phyloP scores from a whole-genome alignment of 495 filamentous ascomycete genomes.

The Lasiosphaeriaceae sp. region DNA sequence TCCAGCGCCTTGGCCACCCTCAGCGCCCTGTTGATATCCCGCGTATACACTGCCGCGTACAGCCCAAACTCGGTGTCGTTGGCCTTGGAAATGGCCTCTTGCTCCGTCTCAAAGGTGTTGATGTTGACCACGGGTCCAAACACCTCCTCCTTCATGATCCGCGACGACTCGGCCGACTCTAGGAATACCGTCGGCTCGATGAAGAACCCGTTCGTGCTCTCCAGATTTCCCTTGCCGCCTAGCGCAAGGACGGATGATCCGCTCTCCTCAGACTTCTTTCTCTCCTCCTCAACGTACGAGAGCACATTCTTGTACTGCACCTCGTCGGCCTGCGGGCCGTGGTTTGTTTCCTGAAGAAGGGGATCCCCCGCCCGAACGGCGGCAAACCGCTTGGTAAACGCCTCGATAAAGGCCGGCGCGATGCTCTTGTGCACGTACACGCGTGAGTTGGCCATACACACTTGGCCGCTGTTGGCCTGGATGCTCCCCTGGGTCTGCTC shows the following conservation, averaged over 20 bases:
- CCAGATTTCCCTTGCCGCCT: constrained; percentile 24
- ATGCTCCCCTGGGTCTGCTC: constrained; percentile 67
- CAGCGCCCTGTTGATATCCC: constrained; percentile 64
- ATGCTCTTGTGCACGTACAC: constrained; percentile 64
- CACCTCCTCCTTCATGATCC: constrained; percentile 50
- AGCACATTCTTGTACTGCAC: constrained; percentile 34
- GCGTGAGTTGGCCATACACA: constrained; percentile 74
- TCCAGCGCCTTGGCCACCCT: constrained; percentile 62
- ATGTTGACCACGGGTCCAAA: constrained; percentile 72
- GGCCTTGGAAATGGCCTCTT: constrained; percentile 62
- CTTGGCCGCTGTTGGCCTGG: constrained; percentile 70
- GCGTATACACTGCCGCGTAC: constrained; percentile 71
- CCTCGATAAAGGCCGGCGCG: constrained; percentile 55
- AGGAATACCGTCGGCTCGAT: constrained; percentile 70
- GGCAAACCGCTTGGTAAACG: constrained; percentile 54
- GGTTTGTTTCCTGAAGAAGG: constrained; percentile 58
- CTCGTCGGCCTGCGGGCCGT: constrained; percentile 54
- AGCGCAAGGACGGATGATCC: constrained; percentile 27
- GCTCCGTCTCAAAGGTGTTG: constrained; percentile 60
- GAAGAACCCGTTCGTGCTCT: constrained; percentile 38
- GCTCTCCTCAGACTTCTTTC: constrained; percentile 18
- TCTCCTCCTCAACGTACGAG: constrained; percentile 33
- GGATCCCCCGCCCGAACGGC: constrained; percentile 58
- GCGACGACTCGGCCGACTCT: constrained; percentile 60
- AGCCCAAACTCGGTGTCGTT: constrained; percentile 73